A percentile compares a stretch with the other conserved stretches of the same genome.
Conservation (phyloP, 2,329 filamentous ascomycete species). For the Epichloe baconii region DNA sequence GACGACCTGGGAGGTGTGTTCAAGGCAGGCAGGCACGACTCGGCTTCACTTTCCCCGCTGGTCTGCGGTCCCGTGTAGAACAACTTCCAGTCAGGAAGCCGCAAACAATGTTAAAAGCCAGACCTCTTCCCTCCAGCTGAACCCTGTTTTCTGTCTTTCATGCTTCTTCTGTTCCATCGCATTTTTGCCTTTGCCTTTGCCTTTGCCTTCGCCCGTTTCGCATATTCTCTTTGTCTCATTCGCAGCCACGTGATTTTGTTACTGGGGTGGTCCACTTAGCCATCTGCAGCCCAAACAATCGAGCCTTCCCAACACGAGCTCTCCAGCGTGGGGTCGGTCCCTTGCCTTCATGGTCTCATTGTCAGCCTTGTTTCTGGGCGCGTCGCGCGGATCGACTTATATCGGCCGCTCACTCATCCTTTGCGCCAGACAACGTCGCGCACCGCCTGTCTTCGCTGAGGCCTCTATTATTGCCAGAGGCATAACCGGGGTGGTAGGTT, state of each 20-base stretch:
- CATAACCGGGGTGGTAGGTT: neutral
- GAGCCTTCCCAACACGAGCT: neutral
- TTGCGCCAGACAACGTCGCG: conserved; percentile 14
- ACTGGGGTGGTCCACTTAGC: neutral
- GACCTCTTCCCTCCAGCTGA: too few relatives aligned
- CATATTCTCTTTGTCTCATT: neutral
- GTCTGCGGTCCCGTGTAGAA: too few relatives aligned
- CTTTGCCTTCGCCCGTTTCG: too few relatives aligned
- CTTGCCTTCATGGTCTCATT: neutral
- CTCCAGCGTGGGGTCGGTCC: neutral
- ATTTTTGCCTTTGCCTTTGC: too few relatives aligned
- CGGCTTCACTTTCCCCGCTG: neutral
- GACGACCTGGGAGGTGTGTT: neutral
- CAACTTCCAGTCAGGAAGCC: too few relatives aligned
- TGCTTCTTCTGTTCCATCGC: too few relatives aligned
- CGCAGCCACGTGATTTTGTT: neutral
- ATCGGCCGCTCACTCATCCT: conserved; percentile 16
- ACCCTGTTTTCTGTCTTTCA: too few relatives aligned
- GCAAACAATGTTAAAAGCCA: too few relatives aligned
- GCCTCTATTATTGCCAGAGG: neutral
- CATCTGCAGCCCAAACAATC: neutral
- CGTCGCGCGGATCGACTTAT: conserved; percentile 19
- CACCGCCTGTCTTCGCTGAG: conserved; percentile 7
- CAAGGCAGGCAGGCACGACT: neutral
- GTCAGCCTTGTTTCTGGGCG: conserved; percentile 8